phyloP scores from a whole-genome alignment of 257 asterid species.

The Solanum appendiculatum region DNA sequence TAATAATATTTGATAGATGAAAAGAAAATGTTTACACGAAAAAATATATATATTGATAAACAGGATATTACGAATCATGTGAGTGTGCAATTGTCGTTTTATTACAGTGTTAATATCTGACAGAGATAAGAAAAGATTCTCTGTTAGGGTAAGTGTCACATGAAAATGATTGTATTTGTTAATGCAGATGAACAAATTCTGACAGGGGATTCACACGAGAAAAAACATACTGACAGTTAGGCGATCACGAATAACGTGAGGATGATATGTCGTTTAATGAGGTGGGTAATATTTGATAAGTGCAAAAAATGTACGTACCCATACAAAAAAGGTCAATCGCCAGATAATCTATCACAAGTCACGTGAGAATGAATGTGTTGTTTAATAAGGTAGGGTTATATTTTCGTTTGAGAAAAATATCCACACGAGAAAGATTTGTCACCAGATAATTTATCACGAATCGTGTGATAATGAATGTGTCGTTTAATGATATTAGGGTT shows the following conservation, averaged over 20 bases:
- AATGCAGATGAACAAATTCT: too few relatives aligned
- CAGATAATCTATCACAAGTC: not conserved
- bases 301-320: not conserved
- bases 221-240: not conserved
- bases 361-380: not conserved
- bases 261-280: not conserved
- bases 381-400: not conserved
- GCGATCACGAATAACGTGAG: not conserved
- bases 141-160: rapidly evolving
- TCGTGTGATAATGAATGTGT: not conserved
- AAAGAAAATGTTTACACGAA: not conserved
- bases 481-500: not conserved
- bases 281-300: not conserved
- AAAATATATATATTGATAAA: not conserved
- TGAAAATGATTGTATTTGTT: too few relatives aligned
- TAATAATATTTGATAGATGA: too few relatives aligned
- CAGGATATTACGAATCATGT: not conserved
- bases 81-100: not conserved
- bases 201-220: not conserved
- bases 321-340: not conserved
- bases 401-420: not conserved
- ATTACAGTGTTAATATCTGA: not conserved
- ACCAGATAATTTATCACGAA: not conserved
- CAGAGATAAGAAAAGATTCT: too few relatives aligned
- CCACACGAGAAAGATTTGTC: not conserved